Conservation (phyloP, 2,329 filamentous ascomycete genomes). For the Chalaropsis thielavioides region DNA sequence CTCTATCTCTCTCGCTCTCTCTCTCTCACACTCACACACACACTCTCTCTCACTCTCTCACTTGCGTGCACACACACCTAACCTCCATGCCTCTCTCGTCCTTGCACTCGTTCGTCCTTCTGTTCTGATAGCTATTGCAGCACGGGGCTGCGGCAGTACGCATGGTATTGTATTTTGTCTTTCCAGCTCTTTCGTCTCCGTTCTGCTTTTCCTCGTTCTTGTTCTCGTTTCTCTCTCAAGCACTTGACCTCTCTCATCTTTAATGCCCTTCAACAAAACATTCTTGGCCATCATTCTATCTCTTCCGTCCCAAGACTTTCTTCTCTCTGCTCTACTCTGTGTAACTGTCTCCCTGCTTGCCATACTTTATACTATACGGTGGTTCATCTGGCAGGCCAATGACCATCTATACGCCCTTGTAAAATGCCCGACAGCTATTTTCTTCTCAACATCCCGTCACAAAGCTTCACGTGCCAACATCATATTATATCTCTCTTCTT, state of each 20-base stretch:
- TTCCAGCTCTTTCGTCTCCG: not conserved
- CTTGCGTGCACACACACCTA: not conserved
- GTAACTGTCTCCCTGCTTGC: conserved; percentile 4
- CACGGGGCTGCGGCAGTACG: not conserved
- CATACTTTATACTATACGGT: conserved; percentile 1
- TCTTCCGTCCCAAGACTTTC: not conserved
- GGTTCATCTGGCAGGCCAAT: conserved; percentile 6
- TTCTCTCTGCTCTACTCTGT: not conserved
- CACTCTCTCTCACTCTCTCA: not conserved
- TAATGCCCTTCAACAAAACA: conserved; percentile 7
- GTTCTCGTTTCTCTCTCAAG: not conserved
- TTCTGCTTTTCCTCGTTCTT: not conserved
- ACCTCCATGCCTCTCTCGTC: not conserved
- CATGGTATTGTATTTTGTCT: conserved; percentile 4
- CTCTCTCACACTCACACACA: not conserved
- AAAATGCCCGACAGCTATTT: not conserved
- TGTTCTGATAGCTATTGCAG: conserved; percentile 1
- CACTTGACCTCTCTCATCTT: conserved; percentile 3
- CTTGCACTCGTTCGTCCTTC: not conserved
- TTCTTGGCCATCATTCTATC: conserved; percentile 3
- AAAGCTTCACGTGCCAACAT: not conserved
- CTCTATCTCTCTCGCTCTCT: not conserved
- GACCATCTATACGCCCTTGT: conserved; percentile 4
- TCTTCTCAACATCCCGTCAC: not conserved
- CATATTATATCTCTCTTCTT: not conserved